Percentiles rank a stretch among this genome's conserved stretches.
Conservation (phyloP, 768 basidiomycete species). For the Leccinellum albellum region DNA sequence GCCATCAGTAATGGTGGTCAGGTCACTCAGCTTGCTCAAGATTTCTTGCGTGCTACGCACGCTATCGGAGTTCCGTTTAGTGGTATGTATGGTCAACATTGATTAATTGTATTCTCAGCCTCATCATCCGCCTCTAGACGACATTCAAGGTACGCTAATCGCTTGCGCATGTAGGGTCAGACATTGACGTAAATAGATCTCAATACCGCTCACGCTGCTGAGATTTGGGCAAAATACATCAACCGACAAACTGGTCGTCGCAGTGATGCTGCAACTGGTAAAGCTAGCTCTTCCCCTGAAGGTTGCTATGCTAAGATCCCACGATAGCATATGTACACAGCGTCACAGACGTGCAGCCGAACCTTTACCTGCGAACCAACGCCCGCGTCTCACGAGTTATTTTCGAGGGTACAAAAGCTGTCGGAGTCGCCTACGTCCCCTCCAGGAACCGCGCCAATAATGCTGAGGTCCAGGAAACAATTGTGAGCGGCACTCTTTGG, state of each 20-base stretch:
- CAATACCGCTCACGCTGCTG: slow-evolving; percentile 55
- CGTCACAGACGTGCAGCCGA: slow-evolving; percentile 64
- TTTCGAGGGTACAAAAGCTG: slow-evolving; percentile 69
- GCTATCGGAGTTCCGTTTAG: slow-evolving; percentile 61
- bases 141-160: slow-evolving; percentile 48
- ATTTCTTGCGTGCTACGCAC: slow-evolving; percentile 63
- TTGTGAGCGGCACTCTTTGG: slow-evolving; percentile 30
- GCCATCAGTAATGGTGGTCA: slow-evolving; percentile 69
- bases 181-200: slow-evolving; percentile 40
- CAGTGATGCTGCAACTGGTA: slow-evolving; percentile 67
- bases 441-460: slow-evolving; percentile 54
- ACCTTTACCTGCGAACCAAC: slow-evolving; percentile 64
- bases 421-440: slow-evolving; percentile 68
- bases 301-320: not conserved
- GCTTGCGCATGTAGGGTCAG: not conserved
- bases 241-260: slow-evolving; percentile 69
- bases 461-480: slow-evolving; percentile 53
- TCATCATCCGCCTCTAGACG: slow-evolving; percentile 38
- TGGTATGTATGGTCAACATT: slow-evolving; percentile 36
- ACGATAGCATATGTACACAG: slow-evolving; percentile 60
- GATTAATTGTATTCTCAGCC: not conserved
- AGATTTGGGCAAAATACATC: slow-evolving; percentile 78
- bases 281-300: not conserved
- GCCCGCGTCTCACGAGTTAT: slow-evolving; percentile 66
- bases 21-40: slow-evolving; percentile 60